Evolutionary conservation across 2,329 filamentous ascomycete species (phyloP).

Genomic region (Diaporthe aspalathi): DNA sequence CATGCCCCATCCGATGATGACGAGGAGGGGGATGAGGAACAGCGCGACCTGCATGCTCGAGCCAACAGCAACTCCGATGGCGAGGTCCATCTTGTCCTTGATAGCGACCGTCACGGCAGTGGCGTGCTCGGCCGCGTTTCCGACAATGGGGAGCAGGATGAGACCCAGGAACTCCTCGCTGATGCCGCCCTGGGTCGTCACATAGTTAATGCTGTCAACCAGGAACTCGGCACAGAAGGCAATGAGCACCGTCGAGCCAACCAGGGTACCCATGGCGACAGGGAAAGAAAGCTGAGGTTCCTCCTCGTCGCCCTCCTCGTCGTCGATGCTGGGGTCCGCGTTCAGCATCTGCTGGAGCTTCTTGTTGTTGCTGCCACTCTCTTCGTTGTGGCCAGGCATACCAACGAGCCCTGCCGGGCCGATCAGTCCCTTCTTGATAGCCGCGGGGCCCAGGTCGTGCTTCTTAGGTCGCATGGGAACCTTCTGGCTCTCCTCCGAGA

Average conservation of each 20-base stretch:
- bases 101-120: slow-evolving; percentile 83
- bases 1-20: slow-evolving; percentile 84
- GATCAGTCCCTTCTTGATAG: slow-evolving; percentile 54
- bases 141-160: slow-evolving; percentile 85
- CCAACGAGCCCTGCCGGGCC: slow-evolving; percentile 54
- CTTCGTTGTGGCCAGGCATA: slow-evolving; percentile 43
- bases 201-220: slow-evolving; percentile 77
- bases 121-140: slow-evolving; percentile 84
- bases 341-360: slow-evolving; percentile 59
- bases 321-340: slow-evolving; percentile 56
- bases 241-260: slow-evolving; percentile 80
- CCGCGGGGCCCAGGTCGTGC: slow-evolving; percentile 46
- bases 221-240: slow-evolving; percentile 85
- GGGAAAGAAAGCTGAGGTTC: slow-evolving; percentile 78
- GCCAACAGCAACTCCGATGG: slow-evolving; percentile 83
- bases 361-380: slow-evolving; percentile 49
- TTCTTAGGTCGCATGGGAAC: slow-evolving; percentile 59
- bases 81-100: slow-evolving; percentile 88
- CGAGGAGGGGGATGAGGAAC: slow-evolving; percentile 81
- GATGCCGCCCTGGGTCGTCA: slow-evolving; percentile 69
- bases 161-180: slow-evolving; percentile 82
- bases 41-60: slow-evolving; percentile 85
- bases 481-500: slow-evolving; percentile 84
- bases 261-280: slow-evolving; percentile 79
- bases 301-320: slow-evolving; percentile 77